phyloP scores from a whole-genome alignment of 306 rosid species.

The Fragaria iinumae region DNA sequence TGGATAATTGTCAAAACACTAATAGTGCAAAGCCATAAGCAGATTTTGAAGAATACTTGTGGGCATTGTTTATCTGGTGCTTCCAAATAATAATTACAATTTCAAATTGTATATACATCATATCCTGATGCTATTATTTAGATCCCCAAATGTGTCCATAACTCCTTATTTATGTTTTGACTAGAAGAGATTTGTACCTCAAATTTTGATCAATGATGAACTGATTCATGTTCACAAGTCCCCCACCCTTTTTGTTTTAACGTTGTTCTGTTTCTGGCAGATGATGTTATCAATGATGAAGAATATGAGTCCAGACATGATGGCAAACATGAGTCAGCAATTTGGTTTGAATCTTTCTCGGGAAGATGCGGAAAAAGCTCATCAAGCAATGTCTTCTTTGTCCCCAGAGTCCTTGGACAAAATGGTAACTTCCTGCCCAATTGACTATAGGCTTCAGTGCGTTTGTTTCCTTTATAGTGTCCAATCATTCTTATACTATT shows the following conservation, averaged over 20 bases:
- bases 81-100: not conserved
- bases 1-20: not conserved
- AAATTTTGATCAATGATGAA: not conserved
- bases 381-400: conserved; percentile 80
- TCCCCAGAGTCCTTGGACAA: conserved; percentile 81
- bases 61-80: not conserved
- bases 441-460: not conserved
- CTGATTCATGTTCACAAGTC: not conserved
- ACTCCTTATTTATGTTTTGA: not conserved
- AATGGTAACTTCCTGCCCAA: conserved; percentile 55
- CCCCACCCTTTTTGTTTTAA: conserved; percentile 3
- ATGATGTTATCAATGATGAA: conserved; percentile 89
- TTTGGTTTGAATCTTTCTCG: conserved; percentile 82
- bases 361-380: conserved; percentile 89
- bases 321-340: conserved; percentile 94
- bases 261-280: conserved; percentile 45
- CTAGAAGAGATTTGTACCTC: not conserved
- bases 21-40: not conserved
- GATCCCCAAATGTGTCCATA: not conserved
- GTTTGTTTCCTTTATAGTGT: conserved; percentile 1
- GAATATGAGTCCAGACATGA: conserved; percentile 95
- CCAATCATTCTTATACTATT: not conserved
- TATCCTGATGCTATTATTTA: not conserved
- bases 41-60: not conserved
- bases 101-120: not conserved